These are phyloP conservation scores for Monascus ruber DNA, from an alignment of 2,329 filamentous ascomycete species.

Conservation along the genomic window DNA sequence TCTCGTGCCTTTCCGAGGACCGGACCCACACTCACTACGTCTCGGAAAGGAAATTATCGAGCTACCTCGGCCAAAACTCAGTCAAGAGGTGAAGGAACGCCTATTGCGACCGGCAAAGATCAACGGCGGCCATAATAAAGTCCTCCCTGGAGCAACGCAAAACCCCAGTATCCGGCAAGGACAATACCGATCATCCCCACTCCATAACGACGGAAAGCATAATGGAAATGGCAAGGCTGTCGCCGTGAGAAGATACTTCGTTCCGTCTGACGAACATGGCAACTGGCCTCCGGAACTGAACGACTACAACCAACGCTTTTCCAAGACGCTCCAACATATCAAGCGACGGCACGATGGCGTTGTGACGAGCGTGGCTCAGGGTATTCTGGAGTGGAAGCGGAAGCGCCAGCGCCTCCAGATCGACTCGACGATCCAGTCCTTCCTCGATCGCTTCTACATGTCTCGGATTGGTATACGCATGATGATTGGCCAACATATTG, in stretches of 20 bases:
- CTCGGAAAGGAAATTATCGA: conserved; percentile 66
- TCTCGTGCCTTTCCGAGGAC: conserved; percentile 1
- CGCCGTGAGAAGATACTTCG: conserved; percentile 66
- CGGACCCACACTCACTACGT: too few relatives aligned
- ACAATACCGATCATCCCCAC: conserved; percentile 53
- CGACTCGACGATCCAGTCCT: conserved; percentile 91
- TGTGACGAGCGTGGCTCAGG: conserved; percentile 95
- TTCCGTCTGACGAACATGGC: conserved; percentile 72
- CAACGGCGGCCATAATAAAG: conserved; percentile 48
- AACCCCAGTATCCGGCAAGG: conserved; percentile 84
- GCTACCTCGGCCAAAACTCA: conserved; percentile 65
- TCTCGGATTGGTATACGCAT: conserved; percentile 97
- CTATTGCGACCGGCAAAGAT: conserved; percentile 47
- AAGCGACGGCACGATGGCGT: conserved; percentile 94
- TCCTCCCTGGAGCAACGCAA: conserved; percentile 70
- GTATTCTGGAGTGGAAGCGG: conserved; percentile 95
- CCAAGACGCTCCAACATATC: conserved; percentile 80
- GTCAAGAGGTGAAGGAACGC: conserved; percentile 63
- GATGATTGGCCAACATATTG: conserved; percentile 98
- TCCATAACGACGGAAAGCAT: conserved; percentile 27
- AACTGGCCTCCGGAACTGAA: conserved; percentile 92
- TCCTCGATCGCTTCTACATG: conserved; percentile 99
- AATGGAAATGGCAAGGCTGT: conserved; percentile 43
- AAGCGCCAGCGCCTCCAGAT: conserved; percentile 96
- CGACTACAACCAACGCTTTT: conserved; percentile 86